phyloP scores from a whole-genome alignment of 2,329 filamentous ascomycete species.

The Albifimbria verrucaria region DNA sequence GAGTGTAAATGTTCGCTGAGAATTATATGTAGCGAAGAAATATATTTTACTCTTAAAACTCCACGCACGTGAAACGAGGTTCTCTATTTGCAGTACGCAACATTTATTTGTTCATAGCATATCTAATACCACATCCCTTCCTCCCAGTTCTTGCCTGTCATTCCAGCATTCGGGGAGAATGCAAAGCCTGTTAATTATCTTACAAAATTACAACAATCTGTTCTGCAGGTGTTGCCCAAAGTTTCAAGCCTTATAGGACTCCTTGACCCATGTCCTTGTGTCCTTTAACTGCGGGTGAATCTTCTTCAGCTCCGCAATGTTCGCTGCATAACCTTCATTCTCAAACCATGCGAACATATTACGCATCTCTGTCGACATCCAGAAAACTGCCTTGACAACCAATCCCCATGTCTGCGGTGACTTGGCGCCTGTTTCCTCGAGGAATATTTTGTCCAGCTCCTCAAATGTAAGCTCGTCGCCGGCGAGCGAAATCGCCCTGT shows the following conservation, averaged over 20 bases:
- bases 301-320: conserved; percentile 19
- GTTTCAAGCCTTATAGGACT: background rate
- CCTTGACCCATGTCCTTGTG: conserved; percentile 4
- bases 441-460: conserved; percentile 28
- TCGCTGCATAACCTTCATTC: conserved; percentile 30
- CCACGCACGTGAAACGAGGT: too few relatives aligned
- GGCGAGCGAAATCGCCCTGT: conserved; percentile 31
- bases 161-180: too few relatives aligned
- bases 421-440: conserved; percentile 23
- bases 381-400: conserved; percentile 20
- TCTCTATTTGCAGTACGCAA: too few relatives aligned
- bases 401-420: conserved; percentile 27
- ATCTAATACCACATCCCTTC: too few relatives aligned
- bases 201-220: too few relatives aligned
- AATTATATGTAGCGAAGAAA: too few relatives aligned
- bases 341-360: conserved; percentile 36
- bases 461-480: conserved; percentile 36
- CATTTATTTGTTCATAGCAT: too few relatives aligned
- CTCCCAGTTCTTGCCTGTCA: too few relatives aligned
- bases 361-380: conserved; percentile 26
- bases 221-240: too few relatives aligned
- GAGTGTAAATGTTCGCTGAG: too few relatives aligned
- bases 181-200: too few relatives aligned
- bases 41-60: too few relatives aligned
- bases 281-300: conserved; percentile 3